phyloP scores from a whole-genome alignment of 148 eudicot species.

The Fagopyrum esculentum region DNA sequence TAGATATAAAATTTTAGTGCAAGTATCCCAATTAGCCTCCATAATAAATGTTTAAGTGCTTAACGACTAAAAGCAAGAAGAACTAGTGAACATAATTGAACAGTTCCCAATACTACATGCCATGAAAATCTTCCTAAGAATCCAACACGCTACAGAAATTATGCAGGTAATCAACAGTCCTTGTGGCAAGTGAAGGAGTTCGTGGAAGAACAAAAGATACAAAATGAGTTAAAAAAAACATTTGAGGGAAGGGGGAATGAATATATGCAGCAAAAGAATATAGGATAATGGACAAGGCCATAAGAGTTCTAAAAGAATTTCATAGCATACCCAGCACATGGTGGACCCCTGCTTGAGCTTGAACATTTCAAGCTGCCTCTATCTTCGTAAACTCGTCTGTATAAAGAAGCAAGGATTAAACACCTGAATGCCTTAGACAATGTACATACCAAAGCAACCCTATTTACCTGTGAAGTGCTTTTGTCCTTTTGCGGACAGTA shows the following conservation, averaged over 20 bases:
- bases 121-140: neutral
- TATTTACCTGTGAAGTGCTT: slow-evolving; percentile 58
- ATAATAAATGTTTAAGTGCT: neutral
- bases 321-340: slow-evolving; percentile 82
- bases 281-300: neutral
- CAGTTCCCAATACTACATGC: neutral
- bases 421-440: neutral
- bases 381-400: slow-evolving; percentile 77
- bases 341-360: slow-evolving; percentile 73
- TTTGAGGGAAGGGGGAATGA: neutral
- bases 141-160: neutral
- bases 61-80: neutral
- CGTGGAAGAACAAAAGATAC: neutral
- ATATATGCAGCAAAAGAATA: neutral
- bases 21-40: neutral
- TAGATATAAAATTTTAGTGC: neutral
- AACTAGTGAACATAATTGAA: neutral
- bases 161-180: neutral
- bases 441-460: neutral
- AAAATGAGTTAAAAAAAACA: neutral
- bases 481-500: slow-evolving; percentile 56
- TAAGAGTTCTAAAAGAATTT: neutral
- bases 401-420: slow-evolving; percentile 17
- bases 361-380: slow-evolving; percentile 76
- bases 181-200: neutral